Conservation (phyloP, 768 basidiomycete species). For the Naganishia antarctica region DNA sequence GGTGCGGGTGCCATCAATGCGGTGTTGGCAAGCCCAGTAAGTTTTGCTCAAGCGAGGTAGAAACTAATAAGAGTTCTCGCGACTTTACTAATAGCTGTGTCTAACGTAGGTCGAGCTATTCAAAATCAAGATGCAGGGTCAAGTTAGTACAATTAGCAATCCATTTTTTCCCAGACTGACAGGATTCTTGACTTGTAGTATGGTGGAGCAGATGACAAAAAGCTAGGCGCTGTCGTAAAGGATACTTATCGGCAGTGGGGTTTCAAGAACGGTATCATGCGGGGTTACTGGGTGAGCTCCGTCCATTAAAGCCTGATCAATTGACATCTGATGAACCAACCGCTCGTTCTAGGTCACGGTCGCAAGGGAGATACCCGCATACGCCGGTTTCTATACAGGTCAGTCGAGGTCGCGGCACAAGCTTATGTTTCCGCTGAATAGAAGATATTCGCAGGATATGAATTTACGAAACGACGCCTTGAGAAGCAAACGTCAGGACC, state of each 20-base stretch:
- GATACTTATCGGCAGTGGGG: slow-evolving; percentile 89
- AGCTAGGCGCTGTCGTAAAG: slow-evolving; percentile 62
- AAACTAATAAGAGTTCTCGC: too few relatives aligned
- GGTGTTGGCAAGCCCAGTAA: slow-evolving; percentile 80
- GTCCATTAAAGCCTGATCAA: too few relatives aligned
- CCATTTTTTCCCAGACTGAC: neutral
- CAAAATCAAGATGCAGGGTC: slow-evolving; percentile 95
- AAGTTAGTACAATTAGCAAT: neutral
- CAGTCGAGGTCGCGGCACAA: neutral
- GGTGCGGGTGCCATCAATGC: slow-evolving; percentile 92
- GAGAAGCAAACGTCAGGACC: slow-evolving; percentile 26
- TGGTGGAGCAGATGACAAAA: slow-evolving; percentile 71
- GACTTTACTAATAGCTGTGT: too few relatives aligned
- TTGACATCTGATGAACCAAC: neutral
- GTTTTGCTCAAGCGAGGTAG: slow-evolving; percentile 13
- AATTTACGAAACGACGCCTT: slow-evolving; percentile 71
- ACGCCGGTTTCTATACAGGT: slow-evolving; percentile 67
- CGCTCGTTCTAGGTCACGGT: slow-evolving; percentile 65
- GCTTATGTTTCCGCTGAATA: neutral
- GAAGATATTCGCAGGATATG: slow-evolving; percentile 61
- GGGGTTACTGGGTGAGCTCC: slow-evolving; percentile 93
- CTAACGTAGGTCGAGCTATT: slow-evolving; percentile 79
- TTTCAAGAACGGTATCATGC: slow-evolving; percentile 81
- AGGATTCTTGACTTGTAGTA: slow-evolving; percentile 54
- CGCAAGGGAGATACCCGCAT: slow-evolving; percentile 89